phyloP scores from a whole-genome alignment of 768 basidiomycete genomes.

The Agrocybe praecox region DNA sequence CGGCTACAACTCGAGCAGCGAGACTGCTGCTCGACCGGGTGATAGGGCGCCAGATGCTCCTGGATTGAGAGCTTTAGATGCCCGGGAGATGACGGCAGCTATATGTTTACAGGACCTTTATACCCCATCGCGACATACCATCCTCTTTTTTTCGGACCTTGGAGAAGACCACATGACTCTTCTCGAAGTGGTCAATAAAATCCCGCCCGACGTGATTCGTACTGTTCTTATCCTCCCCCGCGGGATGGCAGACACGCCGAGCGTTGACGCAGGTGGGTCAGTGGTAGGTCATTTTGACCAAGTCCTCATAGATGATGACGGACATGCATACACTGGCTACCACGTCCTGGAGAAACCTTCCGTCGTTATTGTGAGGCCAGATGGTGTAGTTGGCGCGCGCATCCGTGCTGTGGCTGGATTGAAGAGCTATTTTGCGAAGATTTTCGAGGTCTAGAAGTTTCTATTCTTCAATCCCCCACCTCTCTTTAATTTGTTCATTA shows the following conservation, averaged over 20 bases:
- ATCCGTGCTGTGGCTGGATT: slow-evolving; percentile 5
- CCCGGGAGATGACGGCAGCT: neutral
- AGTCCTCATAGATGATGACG: slow-evolving; percentile 15
- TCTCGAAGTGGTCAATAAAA: slow-evolving; percentile 4
- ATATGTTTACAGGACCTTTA: slow-evolving; percentile 7
- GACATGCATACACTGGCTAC: slow-evolving; percentile 16
- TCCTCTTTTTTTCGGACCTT: slow-evolving; percentile 11
- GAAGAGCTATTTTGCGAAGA: slow-evolving; percentile 14
- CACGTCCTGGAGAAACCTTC: neutral
- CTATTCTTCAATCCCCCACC: too few relatives aligned
- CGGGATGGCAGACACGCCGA: neutral
- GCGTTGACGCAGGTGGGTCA: neutral
- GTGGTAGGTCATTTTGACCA: slow-evolving; percentile 2
- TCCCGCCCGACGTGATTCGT: slow-evolving; percentile 10
- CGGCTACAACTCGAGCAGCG: slow-evolving; percentile 12
- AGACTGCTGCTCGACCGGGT: slow-evolving; percentile 14
- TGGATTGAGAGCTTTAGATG: neutral
- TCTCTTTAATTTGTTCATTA: too few relatives aligned
- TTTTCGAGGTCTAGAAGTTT: slow-evolving; percentile 1
- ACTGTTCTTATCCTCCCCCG: slow-evolving; percentile 8
- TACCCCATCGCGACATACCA: slow-evolving; percentile 5
- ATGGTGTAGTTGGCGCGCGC: slow-evolving; percentile 22
- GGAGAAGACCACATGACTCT: slow-evolving; percentile 1
- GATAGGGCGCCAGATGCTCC: slow-evolving; percentile 18
- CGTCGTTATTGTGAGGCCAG: slow-evolving; percentile 18